Evolutionary conservation across 805 yeast species (phyloP).

Genomic region (Myxozyma sirexii): DNA sequence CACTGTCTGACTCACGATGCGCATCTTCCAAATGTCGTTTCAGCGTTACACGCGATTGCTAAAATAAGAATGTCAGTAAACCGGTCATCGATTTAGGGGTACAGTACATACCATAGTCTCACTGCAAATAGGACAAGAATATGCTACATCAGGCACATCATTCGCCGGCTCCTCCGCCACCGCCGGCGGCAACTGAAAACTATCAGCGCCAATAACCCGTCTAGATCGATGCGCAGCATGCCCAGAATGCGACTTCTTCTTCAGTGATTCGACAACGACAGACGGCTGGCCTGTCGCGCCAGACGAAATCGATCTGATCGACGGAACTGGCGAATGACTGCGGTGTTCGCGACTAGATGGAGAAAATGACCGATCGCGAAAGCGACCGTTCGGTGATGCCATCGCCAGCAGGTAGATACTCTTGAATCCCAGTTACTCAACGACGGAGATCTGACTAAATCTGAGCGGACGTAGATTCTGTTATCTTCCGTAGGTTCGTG

Average conservation of each 20-base stretch:
- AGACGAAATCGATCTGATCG: constrained; percentile 22
- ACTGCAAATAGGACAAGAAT: constrained; percentile 70
- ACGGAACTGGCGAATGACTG: constrained; percentile 22
- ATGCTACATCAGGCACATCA: background rate
- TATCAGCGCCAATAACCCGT: constrained; percentile 26
- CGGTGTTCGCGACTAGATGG: constrained; percentile 14
- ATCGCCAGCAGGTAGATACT: background rate
- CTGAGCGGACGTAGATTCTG: too few species aligned
- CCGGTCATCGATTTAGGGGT: background rate
- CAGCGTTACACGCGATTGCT: constrained; percentile 46
- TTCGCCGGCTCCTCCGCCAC: constrained; percentile 2
- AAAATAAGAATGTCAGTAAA: background rate
- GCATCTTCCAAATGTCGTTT: constrained; percentile 73
- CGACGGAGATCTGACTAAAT: too few species aligned
- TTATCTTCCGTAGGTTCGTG: too few species aligned
- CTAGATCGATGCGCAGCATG: constrained; percentile 21
- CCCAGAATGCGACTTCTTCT: constrained; percentile 16
- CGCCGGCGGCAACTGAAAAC: constrained; percentile 18
- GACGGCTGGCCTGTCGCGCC: background rate
- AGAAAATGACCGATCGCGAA: constrained; percentile 25
- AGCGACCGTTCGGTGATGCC: constrained; percentile 18
- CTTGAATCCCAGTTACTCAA: too few species aligned
- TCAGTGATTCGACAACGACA: constrained; percentile 26
- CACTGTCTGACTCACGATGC: constrained; percentile 50
- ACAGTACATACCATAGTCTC: constrained; percentile 51